phyloP scores from a whole-genome alignment of 805 yeast genomes.

The Lipomyces yamanashiensis region DNA sequence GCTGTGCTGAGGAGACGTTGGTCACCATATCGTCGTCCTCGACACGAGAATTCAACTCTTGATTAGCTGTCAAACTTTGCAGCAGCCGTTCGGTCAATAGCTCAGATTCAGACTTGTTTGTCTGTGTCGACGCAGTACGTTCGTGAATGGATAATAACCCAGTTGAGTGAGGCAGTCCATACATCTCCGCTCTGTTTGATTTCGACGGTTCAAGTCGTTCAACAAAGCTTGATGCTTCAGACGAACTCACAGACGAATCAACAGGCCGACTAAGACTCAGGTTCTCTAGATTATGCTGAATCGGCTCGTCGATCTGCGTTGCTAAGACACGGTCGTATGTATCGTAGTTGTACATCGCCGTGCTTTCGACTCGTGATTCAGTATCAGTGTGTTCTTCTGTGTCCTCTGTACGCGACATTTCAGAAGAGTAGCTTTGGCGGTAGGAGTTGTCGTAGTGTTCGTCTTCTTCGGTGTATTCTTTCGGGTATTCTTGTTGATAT shows the following conservation, averaged over 20 bases:
- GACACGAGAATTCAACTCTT: neutral
- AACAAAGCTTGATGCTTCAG: slow-evolving; percentile 19
- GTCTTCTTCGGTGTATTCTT: neutral
- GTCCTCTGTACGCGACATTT: neutral
- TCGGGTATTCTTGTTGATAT: neutral
- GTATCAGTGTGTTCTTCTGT: neutral
- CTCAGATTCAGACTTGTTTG: slow-evolving; percentile 28
- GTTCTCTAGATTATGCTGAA: slow-evolving; percentile 17
- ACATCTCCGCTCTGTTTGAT: neutral
- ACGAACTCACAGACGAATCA: slow-evolving; percentile 27
- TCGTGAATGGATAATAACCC: slow-evolving; percentile 8
- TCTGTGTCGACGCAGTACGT: slow-evolving; percentile 14
- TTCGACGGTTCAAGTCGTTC: slow-evolving; percentile 7
- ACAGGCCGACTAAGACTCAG: slow-evolving; percentile 24
- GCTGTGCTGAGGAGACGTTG: neutral
- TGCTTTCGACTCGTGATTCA: slow-evolving; percentile 5
- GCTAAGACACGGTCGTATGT: neutral
- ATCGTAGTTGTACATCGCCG: slow-evolving; percentile 12
- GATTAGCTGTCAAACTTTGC: slow-evolving; percentile 11
- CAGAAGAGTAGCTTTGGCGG: neutral
- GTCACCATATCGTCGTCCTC: neutral
- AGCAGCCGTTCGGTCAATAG: slow-evolving; percentile 23
- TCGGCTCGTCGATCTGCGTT: slow-evolving; percentile 10
- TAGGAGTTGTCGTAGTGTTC: neutral
- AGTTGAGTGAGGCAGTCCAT: neutral